Conservation (phyloP, 1,284 basidiomycete species). For the Malassezia sympodialis region DNA sequence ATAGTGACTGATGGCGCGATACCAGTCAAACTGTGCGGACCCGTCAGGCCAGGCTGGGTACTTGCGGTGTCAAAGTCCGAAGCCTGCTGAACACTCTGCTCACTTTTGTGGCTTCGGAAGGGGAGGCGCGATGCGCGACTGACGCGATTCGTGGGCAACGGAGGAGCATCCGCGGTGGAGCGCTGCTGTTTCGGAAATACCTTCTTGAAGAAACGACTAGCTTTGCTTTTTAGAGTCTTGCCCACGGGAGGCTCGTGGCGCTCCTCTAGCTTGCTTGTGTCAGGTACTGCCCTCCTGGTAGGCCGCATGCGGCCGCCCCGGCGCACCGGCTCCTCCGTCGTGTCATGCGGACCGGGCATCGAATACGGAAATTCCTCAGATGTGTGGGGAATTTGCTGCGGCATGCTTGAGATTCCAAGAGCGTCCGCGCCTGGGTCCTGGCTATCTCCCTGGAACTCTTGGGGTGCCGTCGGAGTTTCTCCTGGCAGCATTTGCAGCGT, state of each 20-base stretch:
- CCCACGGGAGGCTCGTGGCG: not conserved
- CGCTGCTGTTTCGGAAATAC: not conserved
- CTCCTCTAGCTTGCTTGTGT: not conserved
- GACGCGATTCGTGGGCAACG: not conserved
- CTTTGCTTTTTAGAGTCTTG: slow-evolving; percentile 11
- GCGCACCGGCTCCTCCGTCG: not conserved
- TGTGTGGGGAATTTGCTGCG: not conserved
- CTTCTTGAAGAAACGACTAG: slow-evolving; percentile 13
- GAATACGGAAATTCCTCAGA: not conserved
- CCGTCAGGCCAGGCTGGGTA: not conserved
- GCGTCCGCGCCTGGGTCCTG: not conserved
- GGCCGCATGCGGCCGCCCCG: not conserved
- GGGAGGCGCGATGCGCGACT: not conserved
- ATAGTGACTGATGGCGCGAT: not conserved
- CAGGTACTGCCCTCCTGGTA: not conserved
- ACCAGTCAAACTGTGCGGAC: not conserved
- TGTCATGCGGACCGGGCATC: not conserved
- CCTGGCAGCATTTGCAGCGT: not conserved
- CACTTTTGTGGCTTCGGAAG: not conserved
- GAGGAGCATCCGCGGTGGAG: not conserved
- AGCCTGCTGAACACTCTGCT: not conserved
- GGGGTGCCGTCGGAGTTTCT: not conserved
- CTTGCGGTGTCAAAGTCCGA: not conserved
- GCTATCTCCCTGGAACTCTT: not conserved
- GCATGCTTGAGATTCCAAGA: not conserved